Evolutionary conservation across 257 asterid species (phyloP).

Genomic region (Lantana camara): DNA sequence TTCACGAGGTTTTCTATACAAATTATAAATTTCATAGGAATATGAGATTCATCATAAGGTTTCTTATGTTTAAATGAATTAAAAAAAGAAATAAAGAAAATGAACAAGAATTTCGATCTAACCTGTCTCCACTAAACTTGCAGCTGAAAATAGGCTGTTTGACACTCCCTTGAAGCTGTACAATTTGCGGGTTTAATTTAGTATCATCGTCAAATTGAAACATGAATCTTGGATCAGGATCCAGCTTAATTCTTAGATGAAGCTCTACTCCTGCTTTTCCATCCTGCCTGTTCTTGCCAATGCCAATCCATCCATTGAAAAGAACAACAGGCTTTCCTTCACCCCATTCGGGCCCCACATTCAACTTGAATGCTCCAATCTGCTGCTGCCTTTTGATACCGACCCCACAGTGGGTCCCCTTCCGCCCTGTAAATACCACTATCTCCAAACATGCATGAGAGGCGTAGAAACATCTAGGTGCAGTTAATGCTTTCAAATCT

Average conservation of each 20-base stretch:
- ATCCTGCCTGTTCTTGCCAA: slow-evolving; percentile 78
- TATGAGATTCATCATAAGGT: no score
- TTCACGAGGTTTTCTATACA: no score
- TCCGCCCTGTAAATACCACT: slow-evolving; percentile 74
- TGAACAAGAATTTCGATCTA: slow-evolving; percentile 18
- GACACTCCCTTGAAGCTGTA: slow-evolving; percentile 84
- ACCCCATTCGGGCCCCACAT: slow-evolving; percentile 90
- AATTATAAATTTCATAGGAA: no score
- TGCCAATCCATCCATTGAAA: slow-evolving; percentile 88
- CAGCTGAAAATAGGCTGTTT: slow-evolving; percentile 96
- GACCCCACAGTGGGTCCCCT: slow-evolving; percentile 84
- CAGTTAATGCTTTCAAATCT: slow-evolving; percentile 65
- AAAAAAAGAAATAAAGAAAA: not conserved
- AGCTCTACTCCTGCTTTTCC: slow-evolving; percentile 81
- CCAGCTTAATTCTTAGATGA: slow-evolving; percentile 83
- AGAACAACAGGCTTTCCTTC: slow-evolving; percentile 80
- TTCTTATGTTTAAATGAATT: no score
- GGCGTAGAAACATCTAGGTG: slow-evolving; percentile 78
- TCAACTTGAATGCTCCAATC: slow-evolving; percentile 74
- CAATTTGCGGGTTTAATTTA: slow-evolving; percentile 80
- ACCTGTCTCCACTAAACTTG: slow-evolving; percentile 95
- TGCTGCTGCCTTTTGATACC: slow-evolving; percentile 80
- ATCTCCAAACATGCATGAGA: slow-evolving; percentile 80
- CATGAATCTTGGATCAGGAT: slow-evolving; percentile 95
- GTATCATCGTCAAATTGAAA: slow-evolving; percentile 91